Base-by-base conservation (phyloP, 2,329 filamentous ascomycete genomes). In the Nothophoma quercina region DNA sequence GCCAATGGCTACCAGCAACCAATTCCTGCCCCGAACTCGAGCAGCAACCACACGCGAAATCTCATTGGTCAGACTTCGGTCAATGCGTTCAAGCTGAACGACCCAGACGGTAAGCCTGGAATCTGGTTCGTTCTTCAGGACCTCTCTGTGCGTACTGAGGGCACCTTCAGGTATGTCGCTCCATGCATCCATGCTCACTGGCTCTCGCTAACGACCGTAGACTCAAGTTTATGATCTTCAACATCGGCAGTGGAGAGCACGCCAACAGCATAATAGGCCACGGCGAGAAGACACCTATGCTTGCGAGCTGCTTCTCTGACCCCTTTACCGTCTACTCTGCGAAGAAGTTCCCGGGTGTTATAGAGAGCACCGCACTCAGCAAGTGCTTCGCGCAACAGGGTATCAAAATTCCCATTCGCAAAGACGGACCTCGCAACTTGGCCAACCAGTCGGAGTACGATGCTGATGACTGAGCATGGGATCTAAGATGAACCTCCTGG, bases 101-200 rank as follows among this genome's bases (percentile, higher is more conserved):
- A 98, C 62, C 85, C 87, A 0, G 80, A 89, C 13, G 88, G 91
- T 60, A 90, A 91, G 71, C 86, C 90, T 42, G 93, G 93, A 2
- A 92, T 96, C 59, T 99, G 93, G 93, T 99, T 99, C 67, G 90
- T 99, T 36, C 80, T 98, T 45, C 93, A 97, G 73, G 95, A 99
- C 76, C 80, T 99, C 34, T 96, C 92, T 65, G 93, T 99, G 25
- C 85, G 95, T 36, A 96, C 92, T 0, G 95, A 98, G 74, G 95
- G 95, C 9, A 85, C 81, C 54, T 99, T 98, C 75, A 84, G 93
- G 91, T 96, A 82, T 67, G 81, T 70, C 12, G 28, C 21, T n/a
- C 9, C 6, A 3, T 23, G n/a, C 9, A 12, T 15, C 19, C 7
- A 13, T n/a, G n/a, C 3, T 9, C 22, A 8, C 9, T 54, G 4